Evolutionary conservation across 2,329 filamentous ascomycete species (phyloP).

Genomic region (Sporothrix phasma): DNA sequence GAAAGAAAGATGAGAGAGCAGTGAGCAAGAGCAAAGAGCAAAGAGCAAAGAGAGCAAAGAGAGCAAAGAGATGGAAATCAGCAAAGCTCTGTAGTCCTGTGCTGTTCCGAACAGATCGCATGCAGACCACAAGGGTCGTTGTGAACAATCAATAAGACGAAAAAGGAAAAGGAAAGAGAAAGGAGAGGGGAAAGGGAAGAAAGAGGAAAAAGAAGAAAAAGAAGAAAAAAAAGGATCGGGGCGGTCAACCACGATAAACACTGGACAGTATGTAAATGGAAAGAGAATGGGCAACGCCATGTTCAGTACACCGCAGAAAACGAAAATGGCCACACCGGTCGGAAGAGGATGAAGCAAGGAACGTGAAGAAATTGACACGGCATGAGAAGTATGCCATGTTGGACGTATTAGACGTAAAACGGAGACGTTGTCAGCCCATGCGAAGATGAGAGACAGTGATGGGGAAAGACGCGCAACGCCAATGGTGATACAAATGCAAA

Average conservation of each 20-base stretch:
- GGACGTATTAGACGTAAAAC: neutral
- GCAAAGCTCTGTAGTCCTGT: too few relatives aligned
- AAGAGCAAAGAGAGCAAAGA: neutral
- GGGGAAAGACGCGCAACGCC: neutral
- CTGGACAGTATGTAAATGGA: neutral
- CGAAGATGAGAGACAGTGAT: neutral
- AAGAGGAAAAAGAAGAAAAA: neutral
- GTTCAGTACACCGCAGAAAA: neutral
- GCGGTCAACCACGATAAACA: neutral
- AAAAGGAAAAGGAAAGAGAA: neutral
- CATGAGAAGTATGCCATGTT: too few relatives aligned
- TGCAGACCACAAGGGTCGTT: too few relatives aligned
- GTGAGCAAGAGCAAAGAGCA: neutral
- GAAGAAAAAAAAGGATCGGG: neutral
- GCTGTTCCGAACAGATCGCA: too few relatives aligned
- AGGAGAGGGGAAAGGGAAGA: neutral
- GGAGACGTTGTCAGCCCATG: neutral
- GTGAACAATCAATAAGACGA: too few relatives aligned
- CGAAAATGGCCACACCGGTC: neutral
- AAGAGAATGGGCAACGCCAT: neutral
- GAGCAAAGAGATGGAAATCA: neutral
- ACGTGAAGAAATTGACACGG: neutral
- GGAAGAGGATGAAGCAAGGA: neutral
- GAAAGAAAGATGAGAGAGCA: neutral
- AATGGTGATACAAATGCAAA: slow-evolving; percentile 6